Base-by-base conservation (phyloP, 345 rosid genomes). In the Kernera saxatilis region DNA sequence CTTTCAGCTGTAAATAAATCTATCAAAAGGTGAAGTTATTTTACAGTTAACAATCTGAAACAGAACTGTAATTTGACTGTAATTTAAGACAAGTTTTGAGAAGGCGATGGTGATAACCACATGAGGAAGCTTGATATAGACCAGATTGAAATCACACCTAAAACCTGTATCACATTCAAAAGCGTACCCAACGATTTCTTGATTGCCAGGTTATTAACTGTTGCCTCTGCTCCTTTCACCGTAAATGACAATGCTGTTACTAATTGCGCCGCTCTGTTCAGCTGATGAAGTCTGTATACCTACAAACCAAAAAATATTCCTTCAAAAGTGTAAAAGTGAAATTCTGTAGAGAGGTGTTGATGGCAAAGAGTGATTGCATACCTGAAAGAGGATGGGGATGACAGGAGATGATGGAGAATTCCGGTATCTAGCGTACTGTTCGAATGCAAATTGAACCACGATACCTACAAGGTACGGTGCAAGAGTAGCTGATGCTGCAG, bases 391-490 rank as follows among this genome's bases (percentile, higher is more conserved):
- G 66, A 89, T 78, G 6, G 97, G 97, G 74, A 89, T 89, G 65
- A 76, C 80, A 5, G 89, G 84, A 85, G 88, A 78, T 18, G 98
- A 88, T 71, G 93, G 93, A 36, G 99, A 89, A 44, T 83, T 94
- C 36, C 49, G 32, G 63, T 80, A 84, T 81, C 84, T 88, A 61
- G 96, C 86, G 61, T 83, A 91, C 75, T 88, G 97, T 77, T 91
- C 96, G 46, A 94, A 94, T 79, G 97, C 96, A 77, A 91, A 94
- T 27, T 94, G 98, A 69, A 94, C 91, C 30, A 88, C 85, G 26
- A 91, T 89, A 25, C 99, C 99, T 15, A 89, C 99, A 10, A 91
- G 85, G 83, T 91, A 89, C 1, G 99, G 99, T 72, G 99, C 97
- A 29, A 92, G 97, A 63, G 99, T 86, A 45, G 99, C 99, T 64